Percentiles rank a stretch among this genome's conserved stretches.
Conservation (phyloP, 805 yeast species). For the Ogataea ganodermae region DNA sequence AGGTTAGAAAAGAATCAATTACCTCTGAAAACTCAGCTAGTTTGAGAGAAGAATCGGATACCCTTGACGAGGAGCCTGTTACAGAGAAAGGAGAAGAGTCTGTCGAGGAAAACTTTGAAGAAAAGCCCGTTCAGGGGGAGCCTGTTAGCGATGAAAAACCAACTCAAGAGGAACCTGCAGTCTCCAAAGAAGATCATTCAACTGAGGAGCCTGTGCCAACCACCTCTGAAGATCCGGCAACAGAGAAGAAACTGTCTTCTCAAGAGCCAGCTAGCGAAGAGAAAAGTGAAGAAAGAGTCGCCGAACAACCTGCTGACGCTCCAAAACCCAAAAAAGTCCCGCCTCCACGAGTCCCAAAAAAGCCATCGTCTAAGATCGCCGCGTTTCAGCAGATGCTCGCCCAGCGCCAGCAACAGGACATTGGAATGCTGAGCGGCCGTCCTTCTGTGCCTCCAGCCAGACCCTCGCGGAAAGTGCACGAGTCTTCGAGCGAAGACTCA, state of each 20-base stretch:
- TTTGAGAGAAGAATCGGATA: background rate
- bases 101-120: background rate
- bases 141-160: too few species aligned
- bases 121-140: background rate
- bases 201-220: background rate
- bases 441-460: constrained; percentile 28
- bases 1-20: background rate
- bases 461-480: constrained; percentile 17
- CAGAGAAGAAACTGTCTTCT: too few species aligned
- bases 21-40: background rate
- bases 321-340: constrained; percentile 20
- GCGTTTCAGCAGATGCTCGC: constrained; percentile 79
- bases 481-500: constrained; percentile 4
- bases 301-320: background rate
- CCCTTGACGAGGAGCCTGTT: background rate
- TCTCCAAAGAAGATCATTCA: background rate
- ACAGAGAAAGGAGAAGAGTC: background rate
- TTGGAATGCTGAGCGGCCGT: constrained; percentile 22
- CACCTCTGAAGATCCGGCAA: too few species aligned
- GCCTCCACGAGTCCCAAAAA: constrained; percentile 68
- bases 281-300: background rate
- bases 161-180: too few species aligned
- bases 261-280: background rate
- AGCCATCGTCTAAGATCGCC: constrained; percentile 75
- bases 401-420: constrained; percentile 46